Percentiles rank a stretch among this genome's conserved stretches.
Evolutionary conservation across 2,329 filamentous ascomycete species (phyloP).

Genomic region (Neopestalotiopsis rosae): DNA sequence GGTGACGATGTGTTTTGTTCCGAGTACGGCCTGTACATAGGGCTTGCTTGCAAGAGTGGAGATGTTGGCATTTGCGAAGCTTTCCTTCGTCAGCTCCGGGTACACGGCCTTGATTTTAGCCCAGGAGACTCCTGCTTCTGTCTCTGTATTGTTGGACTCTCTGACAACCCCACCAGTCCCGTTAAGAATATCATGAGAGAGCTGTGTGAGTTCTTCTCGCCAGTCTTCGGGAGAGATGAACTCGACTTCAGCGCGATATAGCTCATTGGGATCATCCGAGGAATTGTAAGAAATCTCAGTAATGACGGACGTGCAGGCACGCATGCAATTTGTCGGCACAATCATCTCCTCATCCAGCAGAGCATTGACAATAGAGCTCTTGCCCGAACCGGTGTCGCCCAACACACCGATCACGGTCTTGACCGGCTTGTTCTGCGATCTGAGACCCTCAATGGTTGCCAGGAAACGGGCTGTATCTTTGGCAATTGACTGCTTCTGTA

Average conservation of each 20-base stretch:
- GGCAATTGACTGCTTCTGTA: constrained; percentile 3
- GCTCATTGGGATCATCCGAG: constrained; percentile 29
- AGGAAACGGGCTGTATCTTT: neutral
- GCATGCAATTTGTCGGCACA: constrained; percentile 45
- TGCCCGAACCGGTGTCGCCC: constrained; percentile 28
- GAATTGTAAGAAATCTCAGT: constrained; percentile 35
- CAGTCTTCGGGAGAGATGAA: constrained; percentile 33
- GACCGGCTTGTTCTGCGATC: neutral
- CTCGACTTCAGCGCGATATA: constrained; percentile 34
- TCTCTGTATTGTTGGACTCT: constrained; percentile 28
- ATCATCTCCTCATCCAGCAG: constrained; percentile 36
- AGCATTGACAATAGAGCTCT: constrained; percentile 31
- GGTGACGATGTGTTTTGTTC: constrained; percentile 46
- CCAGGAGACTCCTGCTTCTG: constrained; percentile 33
- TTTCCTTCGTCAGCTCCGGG: constrained; percentile 32
- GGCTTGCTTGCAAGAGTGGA: constrained; percentile 48
- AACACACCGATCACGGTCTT: constrained; percentile 24
- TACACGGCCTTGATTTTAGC: constrained; percentile 36
- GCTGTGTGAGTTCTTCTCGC: constrained; percentile 28
- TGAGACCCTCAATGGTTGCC: neutral
- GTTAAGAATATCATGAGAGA: constrained; percentile 31
- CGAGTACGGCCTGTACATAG: constrained; percentile 49
- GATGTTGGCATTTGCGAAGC: constrained; percentile 29
- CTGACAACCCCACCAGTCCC: constrained; percentile 27
- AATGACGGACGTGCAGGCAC: constrained; percentile 34